A percentile compares a stretch with the other conserved stretches of the same genome.
phyloP scores from a whole-genome alignment of 306 rosid genomes.

The Ziziphus jujuba region DNA sequence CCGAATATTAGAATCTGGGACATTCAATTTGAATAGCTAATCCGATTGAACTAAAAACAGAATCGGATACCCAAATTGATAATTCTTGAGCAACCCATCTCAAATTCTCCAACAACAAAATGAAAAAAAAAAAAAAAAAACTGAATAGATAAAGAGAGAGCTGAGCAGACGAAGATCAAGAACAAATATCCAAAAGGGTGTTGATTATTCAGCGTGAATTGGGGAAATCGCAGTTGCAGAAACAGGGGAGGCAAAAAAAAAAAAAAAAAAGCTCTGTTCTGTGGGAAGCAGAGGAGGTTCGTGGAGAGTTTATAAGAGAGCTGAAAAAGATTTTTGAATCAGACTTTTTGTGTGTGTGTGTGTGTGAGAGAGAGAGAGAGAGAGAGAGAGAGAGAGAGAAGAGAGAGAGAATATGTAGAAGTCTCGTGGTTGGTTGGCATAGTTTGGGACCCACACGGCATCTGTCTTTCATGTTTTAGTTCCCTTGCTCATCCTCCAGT shows the following conservation, averaged over 20 bases:
- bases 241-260: conserved; percentile 18
- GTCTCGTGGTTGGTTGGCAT: conserved; percentile 49
- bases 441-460: conserved; percentile 51
- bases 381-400: conserved; percentile 8
- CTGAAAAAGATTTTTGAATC: conserved; percentile 37
- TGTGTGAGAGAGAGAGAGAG: too few species aligned
- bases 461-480: conserved; percentile 7
- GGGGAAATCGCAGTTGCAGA: neutral
- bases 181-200: conserved; percentile 7
- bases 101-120: conserved; percentile 8
- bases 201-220: neutral
- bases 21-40: conserved; percentile 22
- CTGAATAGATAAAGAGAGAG: conserved; percentile 33
- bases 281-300: conserved; percentile 6
- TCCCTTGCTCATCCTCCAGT: conserved; percentile 43
- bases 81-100: conserved; percentile 40
- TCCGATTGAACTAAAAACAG: conserved; percentile 55
- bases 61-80: conserved; percentile 40
- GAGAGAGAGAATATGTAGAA: conserved; percentile 25
- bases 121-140: neutral
- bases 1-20: conserved; percentile 30
- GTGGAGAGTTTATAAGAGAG: conserved; percentile 48
- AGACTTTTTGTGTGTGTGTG: neutral
- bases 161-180: neutral
- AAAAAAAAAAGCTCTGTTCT: conserved; percentile 10